Evolutionary conservation across 2,329 filamentous ascomycete genomes (phyloP).

Genomic region (Hymenoscyphus occultus): DNA sequence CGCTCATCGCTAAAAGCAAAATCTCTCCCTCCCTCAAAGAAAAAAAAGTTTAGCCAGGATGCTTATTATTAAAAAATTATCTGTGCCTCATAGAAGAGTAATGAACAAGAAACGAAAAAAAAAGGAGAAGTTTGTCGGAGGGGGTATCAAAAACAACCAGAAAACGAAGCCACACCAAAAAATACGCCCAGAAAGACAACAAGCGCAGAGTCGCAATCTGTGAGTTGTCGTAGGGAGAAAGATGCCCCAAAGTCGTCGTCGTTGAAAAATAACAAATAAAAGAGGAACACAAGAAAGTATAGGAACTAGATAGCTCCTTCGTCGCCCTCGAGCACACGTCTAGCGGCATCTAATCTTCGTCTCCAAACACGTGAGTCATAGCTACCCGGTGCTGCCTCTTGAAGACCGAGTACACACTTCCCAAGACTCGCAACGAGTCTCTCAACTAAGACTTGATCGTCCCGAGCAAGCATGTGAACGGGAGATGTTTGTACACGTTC

Average conservation of each 20-base stretch:
- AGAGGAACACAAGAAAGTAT: not conserved
- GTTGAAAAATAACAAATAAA: not conserved
- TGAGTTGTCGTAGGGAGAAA: not conserved
- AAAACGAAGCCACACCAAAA: not conserved
- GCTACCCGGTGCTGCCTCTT: constrained; percentile 52
- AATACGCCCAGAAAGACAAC: not conserved
- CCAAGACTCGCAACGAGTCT: constrained; percentile 58
- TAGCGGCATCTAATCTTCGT: constrained; percentile 71
- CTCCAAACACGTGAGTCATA: constrained; percentile 63
- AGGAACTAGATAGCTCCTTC: constrained; percentile 41
- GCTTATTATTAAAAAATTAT: too few relatives aligned
- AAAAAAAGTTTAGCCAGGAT: not conserved
- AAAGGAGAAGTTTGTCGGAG: not conserved
- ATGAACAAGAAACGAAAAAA: not conserved
- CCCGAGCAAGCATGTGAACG: constrained; percentile 38
- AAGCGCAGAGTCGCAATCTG: not conserved
- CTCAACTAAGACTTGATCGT: constrained; percentile 60
- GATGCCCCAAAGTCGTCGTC: not conserved
- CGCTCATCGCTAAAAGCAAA: not conserved
- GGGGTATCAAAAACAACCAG: constrained; percentile 1
- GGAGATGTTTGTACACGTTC: constrained; percentile 29
- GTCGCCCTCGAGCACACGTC: constrained; percentile 68
- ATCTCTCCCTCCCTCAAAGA: not conserved
- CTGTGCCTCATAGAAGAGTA: not conserved
- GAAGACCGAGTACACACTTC: constrained; percentile 56